Evolutionary conservation across 441 rosid genomes (phyloP), one percentile per base, ranked within the genome.

Genomic region (Gossypium gossypioides): DNA sequence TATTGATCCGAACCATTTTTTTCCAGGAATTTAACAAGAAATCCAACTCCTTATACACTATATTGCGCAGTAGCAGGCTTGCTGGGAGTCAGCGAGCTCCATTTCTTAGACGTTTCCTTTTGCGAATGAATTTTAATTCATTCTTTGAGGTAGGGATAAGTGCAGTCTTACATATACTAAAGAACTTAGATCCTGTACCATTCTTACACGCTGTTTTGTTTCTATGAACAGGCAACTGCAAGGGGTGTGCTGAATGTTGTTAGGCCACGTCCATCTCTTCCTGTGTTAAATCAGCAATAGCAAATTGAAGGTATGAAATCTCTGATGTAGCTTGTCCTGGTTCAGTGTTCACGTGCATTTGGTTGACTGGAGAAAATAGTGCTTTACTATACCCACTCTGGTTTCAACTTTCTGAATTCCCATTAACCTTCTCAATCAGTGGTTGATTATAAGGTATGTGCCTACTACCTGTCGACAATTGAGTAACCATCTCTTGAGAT

Each of bases 31-130:
- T 95, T 71, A 88, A 91, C 86, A 92, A 95, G 84, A 95, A 89
- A 82, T 95, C 97, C 9, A 92, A 92, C 77, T 92, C 99, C 54
- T 77, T 91, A 58, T 92, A 92, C 77, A 89, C 97, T 48, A 92
- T 92, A 74, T 76, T 92, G 72, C 88, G 97, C 57, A 88, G 99
- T 69, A 95, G 97, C 85, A 88, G 96, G 81, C 91, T 91, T 7
- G 99, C 94, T 0, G 97, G 97, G 60, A 94, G 97, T 83, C 99
- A 89, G 78, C 86, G 99, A 74, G 99, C 97, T 52, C 97, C 97
- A n/a, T 94, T 89, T 76, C 88, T 92, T 65, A 89, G 99, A 73
- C 94, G 96, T 52, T 92, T 95, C 82, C 96, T 95, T 75, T 84
- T 91, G 86, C 97, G 92, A 13, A 83, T 92, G 48, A 92, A 95